Evolutionary conservation across 345 rosid genomes (phyloP), one percentile per base, ranked within the genome.

Genomic region (Corchorus olitorius): DNA sequence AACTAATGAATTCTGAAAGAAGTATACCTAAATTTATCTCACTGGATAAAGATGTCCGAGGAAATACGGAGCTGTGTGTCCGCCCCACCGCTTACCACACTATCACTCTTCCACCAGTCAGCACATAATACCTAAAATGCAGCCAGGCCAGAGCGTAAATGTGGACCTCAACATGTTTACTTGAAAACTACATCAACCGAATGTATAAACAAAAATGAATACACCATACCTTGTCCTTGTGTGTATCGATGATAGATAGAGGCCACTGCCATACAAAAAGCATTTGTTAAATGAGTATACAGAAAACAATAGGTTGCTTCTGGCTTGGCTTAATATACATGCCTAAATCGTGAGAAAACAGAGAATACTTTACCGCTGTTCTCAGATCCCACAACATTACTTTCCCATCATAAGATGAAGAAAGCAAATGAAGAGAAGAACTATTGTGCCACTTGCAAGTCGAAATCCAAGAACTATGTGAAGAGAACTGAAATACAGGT

Each of bases 381-480:
- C 99, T 92, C n/a, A 94, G 87, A 89, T 94, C 99, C 99, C 99
- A 97, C 72, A 94, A 80, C 98, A 94, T 97, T 74, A 97, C 87
- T 89, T 94, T 94, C 81, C 99, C 99, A 75, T 97, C 99, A 80
- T 92, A 92, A n/a, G 97, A 94, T 61, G 98, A 91, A 14, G 99
- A 87, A 54, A 97, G 90, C 66, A 94, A 86, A 83, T 97, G 99
- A 81, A 88, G 86, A 88, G 86, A 87, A 5, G 99, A 92, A 77
- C 83, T 79, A n/a, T 76, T 56, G 77, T 94, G 98, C 98, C 99
- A 97, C 84, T 92, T 94, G 93, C 97, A 92, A 34, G 97, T 86
- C 0, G 98, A 91, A 73, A 97, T 90, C 99, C 98, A 97, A 72
- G 98, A 94, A 73, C 74, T 50, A 81, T 97, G 98, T 49, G 98